phyloP scores from a whole-genome alignment of 208 protist genomes.

The Acanthamoeba sp. region DNA sequence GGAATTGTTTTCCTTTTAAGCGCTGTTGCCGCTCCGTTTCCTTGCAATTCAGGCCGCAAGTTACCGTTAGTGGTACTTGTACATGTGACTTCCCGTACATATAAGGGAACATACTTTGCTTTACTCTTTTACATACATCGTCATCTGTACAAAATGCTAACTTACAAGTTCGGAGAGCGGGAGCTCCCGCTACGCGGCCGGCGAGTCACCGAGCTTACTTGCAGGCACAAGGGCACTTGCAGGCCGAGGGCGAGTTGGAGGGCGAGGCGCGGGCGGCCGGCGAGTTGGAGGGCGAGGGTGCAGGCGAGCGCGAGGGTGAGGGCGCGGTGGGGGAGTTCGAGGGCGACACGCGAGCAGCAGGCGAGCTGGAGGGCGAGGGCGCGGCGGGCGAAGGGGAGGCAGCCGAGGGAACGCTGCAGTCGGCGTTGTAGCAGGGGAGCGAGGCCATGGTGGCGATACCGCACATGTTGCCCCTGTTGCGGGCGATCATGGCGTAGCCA shows the following conservation, averaged over 20 bases:
- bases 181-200: not conserved
- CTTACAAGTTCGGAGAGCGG: not conserved
- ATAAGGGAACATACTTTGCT: not conserved
- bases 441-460: slow-evolving; percentile 79
- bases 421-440: slow-evolving; percentile 69
- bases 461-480: slow-evolving; percentile 77
- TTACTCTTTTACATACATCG: not conserved
- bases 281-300: not conserved
- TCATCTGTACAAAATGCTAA: not conserved
- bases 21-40: too few species aligned
- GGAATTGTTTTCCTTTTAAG: too few species aligned
- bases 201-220: slow-evolving; percentile 7
- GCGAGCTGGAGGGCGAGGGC: slow-evolving; percentile 5
- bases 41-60: too few species aligned
- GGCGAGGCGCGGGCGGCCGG: slow-evolving; percentile 9
- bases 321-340: not conserved
- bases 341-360: not conserved
- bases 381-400: not conserved
- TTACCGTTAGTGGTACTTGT: too few species aligned
- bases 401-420: not conserved
- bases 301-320: not conserved
- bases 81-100: too few species aligned
- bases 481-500: slow-evolving; percentile 91
- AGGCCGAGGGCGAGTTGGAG: slow-evolving; percentile 30
- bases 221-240: slow-evolving; percentile 31